Percentiles rank a stretch among this genome's conserved stretches.
Conservation (phyloP, 805 yeast genomes). For the Pichia scutulata region DNA sequence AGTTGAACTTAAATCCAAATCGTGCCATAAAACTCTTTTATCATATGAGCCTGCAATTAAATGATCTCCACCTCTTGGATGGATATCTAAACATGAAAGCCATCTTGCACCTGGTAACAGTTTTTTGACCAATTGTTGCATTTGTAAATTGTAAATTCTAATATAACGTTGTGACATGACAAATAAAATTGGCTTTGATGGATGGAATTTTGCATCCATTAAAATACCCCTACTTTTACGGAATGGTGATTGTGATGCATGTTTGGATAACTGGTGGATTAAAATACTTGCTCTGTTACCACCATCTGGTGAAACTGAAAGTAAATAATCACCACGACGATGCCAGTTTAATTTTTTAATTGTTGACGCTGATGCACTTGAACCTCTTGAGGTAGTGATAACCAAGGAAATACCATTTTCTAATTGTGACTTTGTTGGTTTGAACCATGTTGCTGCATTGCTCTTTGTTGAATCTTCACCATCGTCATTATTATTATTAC, state of each 20-base stretch:
- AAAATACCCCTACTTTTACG: slow-evolving; percentile 86
- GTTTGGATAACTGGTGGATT: slow-evolving; percentile 91
- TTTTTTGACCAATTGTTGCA: slow-evolving; percentile 76
- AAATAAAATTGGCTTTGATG: slow-evolving; percentile 86
- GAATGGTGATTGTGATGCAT: slow-evolving; percentile 93
- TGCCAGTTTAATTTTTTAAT: slow-evolving; percentile 91
- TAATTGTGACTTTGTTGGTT: slow-evolving; percentile 59
- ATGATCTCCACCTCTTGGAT: slow-evolving; percentile 89
- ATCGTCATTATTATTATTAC: slow-evolving; percentile 31
- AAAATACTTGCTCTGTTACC: slow-evolving; percentile 74
- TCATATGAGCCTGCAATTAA: slow-evolving; percentile 88
- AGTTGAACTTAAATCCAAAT: slow-evolving; percentile 76
- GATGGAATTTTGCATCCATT: slow-evolving; percentile 96
- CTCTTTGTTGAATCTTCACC: slow-evolving; percentile 28
- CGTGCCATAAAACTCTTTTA: slow-evolving; percentile 96
- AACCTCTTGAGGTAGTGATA: slow-evolving; percentile 42
- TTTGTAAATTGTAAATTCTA: slow-evolving; percentile 82
- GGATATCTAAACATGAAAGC: slow-evolving; percentile 86
- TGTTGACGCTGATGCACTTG: slow-evolving; percentile 41
- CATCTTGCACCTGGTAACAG: slow-evolving; percentile 93
- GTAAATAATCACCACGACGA: slow-evolving; percentile 93
- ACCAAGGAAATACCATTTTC: slow-evolving; percentile 64
- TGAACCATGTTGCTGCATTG: slow-evolving; percentile 73
- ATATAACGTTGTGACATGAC: slow-evolving; percentile 92
- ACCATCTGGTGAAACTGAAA: slow-evolving; percentile 92